Evolutionary conservation across 257 asterid species (phyloP).

Genomic region (Solanum ossicruentum): DNA sequence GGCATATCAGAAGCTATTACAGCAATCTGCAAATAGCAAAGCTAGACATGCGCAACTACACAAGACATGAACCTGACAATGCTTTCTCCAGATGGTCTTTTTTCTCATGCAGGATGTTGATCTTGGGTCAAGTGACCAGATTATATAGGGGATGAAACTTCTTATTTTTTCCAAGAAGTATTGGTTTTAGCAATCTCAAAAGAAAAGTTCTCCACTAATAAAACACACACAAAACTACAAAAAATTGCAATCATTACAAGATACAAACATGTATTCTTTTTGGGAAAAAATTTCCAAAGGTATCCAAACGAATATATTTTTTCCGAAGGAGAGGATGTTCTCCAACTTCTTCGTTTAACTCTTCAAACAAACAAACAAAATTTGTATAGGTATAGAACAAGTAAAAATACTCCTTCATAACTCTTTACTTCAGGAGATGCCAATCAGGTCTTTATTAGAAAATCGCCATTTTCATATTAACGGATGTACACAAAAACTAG

Average conservation of each 20-base stretch:
- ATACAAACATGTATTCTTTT: neutral
- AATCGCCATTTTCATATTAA: neutral
- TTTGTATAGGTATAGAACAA: neutral
- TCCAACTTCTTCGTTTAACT: neutral
- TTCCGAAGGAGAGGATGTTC: neutral
- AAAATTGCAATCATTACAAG: neutral
- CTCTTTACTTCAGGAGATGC: neutral
- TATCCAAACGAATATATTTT: neutral
- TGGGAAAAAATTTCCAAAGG: neutral
- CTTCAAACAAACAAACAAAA: neutral
- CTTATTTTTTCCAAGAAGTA: neutral
- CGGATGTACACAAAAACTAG: neutral
- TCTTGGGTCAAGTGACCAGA: neutral
- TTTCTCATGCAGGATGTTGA: neutral
- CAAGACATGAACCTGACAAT: neutral
- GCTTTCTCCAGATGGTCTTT: neutral
- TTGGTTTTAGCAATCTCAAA: neutral
- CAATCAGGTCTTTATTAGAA: neutral
- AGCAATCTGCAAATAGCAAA: neutral
- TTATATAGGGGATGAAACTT: neutral
- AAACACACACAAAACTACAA: neutral
- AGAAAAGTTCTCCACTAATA: neutral
- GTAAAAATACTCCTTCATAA: neutral
- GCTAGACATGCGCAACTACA: neutral
- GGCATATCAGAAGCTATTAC: neutral